Conservation (phyloP, 192 early-diverging fungal species). For the Coemansia umbellata region DNA sequence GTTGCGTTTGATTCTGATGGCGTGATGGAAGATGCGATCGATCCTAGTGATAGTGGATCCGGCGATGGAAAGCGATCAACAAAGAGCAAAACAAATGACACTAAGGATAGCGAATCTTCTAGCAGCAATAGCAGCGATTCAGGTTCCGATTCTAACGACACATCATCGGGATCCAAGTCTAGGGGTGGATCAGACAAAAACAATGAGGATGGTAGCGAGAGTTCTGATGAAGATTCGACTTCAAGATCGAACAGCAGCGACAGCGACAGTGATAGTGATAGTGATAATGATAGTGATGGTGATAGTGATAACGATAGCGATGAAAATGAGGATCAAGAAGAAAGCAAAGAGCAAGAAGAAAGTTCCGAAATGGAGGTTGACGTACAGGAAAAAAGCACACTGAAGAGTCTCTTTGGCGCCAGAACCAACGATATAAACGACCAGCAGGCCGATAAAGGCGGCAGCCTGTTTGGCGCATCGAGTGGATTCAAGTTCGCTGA, state of each 20-base stretch:
- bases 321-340: not conserved
- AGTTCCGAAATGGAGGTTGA: constrained; percentile 36
- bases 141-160: constrained; percentile 1
- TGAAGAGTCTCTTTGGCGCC: constrained; percentile 17
- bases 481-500: constrained; percentile 36
- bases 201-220: not conserved
- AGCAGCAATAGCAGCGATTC: constrained; percentile 7
- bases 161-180: constrained; percentile 5
- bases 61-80: not conserved
- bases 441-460: not conserved
- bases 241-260: not conserved
- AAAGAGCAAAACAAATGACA: not conserved
- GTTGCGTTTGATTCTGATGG: constrained; percentile 3
- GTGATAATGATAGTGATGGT: constrained; percentile 3
- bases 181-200: constrained; percentile 7
- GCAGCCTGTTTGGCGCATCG: constrained; percentile 17
- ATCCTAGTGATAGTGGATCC: not conserved
- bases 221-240: constrained; percentile 2
- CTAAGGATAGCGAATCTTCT: not conserved
- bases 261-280: constrained; percentile 3
- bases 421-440: not conserved
- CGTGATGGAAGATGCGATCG: not conserved
- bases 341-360: not conserved
- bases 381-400: not conserved
- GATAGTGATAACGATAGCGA: constrained; percentile 8